Evolutionary conservation across 192 early-diverging fungal species (phyloP).

Genomic region (Mortierella antarctica): DNA sequence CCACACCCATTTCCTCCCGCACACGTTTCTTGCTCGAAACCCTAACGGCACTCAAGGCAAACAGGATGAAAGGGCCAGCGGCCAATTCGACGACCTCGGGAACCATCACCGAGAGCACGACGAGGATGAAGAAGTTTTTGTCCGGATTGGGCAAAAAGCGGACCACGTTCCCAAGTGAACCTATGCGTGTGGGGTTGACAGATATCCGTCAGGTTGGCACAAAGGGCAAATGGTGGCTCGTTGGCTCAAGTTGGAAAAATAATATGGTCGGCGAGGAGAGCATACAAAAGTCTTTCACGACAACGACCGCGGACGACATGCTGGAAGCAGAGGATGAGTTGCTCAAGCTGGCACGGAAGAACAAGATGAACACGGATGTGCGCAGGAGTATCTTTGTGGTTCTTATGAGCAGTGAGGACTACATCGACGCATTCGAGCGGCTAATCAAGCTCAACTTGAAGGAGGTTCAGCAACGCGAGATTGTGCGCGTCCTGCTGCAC

Average conservation of each 20-base stretch:
- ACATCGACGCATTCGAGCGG: constrained; percentile 91
- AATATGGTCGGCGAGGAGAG: constrained; percentile 65
- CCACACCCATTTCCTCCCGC: constrained; percentile 62
- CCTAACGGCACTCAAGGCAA: constrained; percentile 93
- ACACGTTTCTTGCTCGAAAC: constrained; percentile 96
- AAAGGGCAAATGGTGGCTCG: constrained; percentile 97
- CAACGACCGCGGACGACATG: constrained; percentile 50
- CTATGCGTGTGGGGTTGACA: constrained; percentile 84
- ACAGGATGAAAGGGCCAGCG: constrained; percentile 76
- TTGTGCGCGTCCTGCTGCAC: constrained; percentile 90
- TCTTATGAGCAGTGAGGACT: constrained; percentile 94
- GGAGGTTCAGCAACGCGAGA: constrained; percentile 95
- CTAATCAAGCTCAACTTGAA: constrained; percentile 86
- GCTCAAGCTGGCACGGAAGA: constrained; percentile 80
- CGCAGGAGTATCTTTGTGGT: constrained; percentile 92
- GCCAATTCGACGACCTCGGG: constrained; percentile 54
- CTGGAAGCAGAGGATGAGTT: constrained; percentile 69
- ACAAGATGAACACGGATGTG: constrained; percentile 98
- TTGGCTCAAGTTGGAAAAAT: constrained; percentile 93
- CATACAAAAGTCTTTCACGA: constrained; percentile 34
- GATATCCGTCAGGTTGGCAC: constrained; percentile 87
- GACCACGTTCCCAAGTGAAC: constrained; percentile 68
- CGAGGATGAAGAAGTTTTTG: constrained; percentile 83
- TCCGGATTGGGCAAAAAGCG: constrained; percentile 70
- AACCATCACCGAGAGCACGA: constrained; percentile 71